Evolutionary conservation across 2,329 filamentous ascomycete species (phyloP), one percentile per base, ranked within the genome.

Genomic region (Polytolypa hystricis): DNA sequence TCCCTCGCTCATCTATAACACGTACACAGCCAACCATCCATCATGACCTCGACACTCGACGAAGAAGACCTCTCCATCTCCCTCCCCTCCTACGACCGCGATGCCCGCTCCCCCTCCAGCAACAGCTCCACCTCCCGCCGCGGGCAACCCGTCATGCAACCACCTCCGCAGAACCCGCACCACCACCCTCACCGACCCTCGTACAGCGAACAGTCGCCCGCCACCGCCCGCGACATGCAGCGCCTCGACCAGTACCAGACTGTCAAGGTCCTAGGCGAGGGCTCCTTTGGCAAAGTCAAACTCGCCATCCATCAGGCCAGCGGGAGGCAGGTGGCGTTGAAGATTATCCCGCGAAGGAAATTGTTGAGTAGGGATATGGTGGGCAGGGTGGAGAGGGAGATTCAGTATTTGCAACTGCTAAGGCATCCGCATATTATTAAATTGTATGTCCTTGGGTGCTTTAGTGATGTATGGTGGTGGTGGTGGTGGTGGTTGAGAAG

Each of bases 381-480:
- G 36, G 91, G 91, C 42, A 77, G 91, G 42, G 93, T 98, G 45
- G 91, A 98, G 68, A 77, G 91, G 49, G 91, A 98, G 69, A 98
- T 98, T 50, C 87, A 95, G 60, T 98, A 98, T 57, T 73, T 98
- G 45, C 91, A 98, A 65, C 69, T 98, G 42, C 71, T 98, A 42
- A 79, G 91, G 42, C 91, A 98, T 61, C 91, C 91, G 27, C 91
- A 98, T 63, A 98, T 98, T 58, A 98, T 98, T 69, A 98, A 98
- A 65, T 73, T 98, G 77, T 95, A 70, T 54, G 73, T 68, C 27
- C 26, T 12, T 27, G 10, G n/a, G n/a, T n/a, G 30, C n/a, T 35
- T 10, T 23, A 4, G 9, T n/a, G 19, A 21, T 33, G 18, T 36
- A 25, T 9, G n/a, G n/a, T n/a, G n/a, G n/a, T 32, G 29, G 21